Evolutionary conservation across 148 eudicot species (phyloP).

Genomic region (Hydrangea macrophylla): DNA sequence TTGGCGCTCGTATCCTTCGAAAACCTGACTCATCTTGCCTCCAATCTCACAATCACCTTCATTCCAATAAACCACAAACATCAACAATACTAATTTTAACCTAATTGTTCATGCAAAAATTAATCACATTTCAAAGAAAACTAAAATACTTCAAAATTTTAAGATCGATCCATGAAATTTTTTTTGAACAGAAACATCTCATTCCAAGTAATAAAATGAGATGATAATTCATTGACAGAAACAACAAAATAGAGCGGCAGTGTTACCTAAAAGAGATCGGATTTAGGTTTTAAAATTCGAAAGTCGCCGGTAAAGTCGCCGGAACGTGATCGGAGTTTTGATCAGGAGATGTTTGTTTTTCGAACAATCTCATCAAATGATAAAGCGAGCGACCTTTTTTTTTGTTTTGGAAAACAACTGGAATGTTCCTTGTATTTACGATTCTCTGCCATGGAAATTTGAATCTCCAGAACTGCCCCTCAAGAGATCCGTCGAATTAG

Average conservation of each 20-base stretch:
- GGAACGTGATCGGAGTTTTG: neutral
- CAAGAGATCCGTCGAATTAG: too few species aligned
- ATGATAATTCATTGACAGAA: neutral
- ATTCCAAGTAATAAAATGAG: neutral
- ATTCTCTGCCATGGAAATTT: neutral
- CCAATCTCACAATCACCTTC: neutral
- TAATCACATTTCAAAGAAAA: neutral
- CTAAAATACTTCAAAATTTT: neutral
- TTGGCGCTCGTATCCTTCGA: conserved; percentile 38
- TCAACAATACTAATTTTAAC: neutral
- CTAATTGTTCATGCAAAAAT: neutral
- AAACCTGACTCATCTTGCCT: conserved; percentile 33
- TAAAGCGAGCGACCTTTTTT: neutral
- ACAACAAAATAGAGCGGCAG: neutral
- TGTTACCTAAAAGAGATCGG: neutral
- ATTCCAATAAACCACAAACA: neutral
- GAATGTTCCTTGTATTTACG: neutral
- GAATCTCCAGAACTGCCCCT: neutral
- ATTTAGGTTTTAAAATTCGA: neutral
- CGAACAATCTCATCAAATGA: neutral
- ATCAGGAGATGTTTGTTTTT: neutral
- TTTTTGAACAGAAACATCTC: neutral
- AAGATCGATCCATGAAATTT: neutral
- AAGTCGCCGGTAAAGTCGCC: neutral
- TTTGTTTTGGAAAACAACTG: neutral